Percentiles rank a stretch among this genome's conserved stretches.
Evolutionary conservation across 257 asterid species (phyloP).

Genomic region (Eustoma russellianum): DNA sequence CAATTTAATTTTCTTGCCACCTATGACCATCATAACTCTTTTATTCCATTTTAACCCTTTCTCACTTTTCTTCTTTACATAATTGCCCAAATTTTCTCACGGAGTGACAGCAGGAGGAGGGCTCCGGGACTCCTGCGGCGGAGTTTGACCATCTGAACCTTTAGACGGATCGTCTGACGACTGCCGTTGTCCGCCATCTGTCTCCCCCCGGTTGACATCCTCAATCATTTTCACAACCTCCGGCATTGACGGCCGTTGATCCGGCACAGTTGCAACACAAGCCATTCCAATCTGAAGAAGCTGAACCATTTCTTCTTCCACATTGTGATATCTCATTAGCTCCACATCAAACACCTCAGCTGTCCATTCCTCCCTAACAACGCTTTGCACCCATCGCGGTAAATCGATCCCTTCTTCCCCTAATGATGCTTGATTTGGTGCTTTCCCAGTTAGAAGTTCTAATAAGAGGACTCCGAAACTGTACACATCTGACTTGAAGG

Average conservation of each 20-base stretch:
- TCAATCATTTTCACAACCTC: constrained; percentile 79
- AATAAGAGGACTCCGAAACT: constrained; percentile 72
- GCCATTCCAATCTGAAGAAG: constrained; percentile 95
- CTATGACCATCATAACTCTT: constrained; percentile 1
- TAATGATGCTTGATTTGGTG: constrained; percentile 88
- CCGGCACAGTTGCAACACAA: constrained; percentile 70
- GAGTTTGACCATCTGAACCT: constrained; percentile 78
- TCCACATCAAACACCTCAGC: constrained; percentile 96
- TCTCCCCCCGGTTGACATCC: constrained; percentile 65
- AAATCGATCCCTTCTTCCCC: constrained; percentile 94
- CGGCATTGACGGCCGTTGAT: constrained; percentile 69
- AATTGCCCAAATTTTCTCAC: constrained; percentile 5
- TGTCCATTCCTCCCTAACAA: constrained; percentile 95
- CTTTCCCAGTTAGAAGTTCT: constrained; percentile 84
- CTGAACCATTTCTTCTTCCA: constrained; percentile 98
- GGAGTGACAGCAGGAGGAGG: constrained; percentile 63
- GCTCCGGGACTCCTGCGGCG: constrained; percentile 56
- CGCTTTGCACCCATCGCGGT: constrained; percentile 98
- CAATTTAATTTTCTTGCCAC: neutral
- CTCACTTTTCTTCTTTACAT: neutral
- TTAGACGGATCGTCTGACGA: constrained; percentile 68
- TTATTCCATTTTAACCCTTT: neutral
- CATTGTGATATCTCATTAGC: constrained; percentile 85
- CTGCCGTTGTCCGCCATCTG: constrained; percentile 58
- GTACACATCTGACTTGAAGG: constrained; percentile 76